A percentile compares a stretch with the other conserved stretches of the same genome.
Conservation (phyloP, 495 filamentous ascomycete species). For the Cercophora sp. region DNA sequence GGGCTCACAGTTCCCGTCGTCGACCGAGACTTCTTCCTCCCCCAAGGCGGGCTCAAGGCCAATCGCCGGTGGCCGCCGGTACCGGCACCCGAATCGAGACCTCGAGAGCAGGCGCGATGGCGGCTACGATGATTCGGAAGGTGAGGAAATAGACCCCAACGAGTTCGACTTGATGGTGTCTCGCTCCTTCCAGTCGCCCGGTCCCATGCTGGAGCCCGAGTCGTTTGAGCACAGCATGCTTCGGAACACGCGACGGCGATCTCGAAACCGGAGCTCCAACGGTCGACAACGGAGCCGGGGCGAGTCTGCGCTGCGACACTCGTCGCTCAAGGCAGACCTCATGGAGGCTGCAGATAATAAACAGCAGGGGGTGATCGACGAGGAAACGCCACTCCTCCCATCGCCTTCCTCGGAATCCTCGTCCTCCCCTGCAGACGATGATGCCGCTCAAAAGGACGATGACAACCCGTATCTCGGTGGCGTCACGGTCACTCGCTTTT, state of each 20-base stretch:
- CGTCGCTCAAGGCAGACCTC: too few species aligned
- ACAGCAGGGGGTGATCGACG: conserved; percentile 1
- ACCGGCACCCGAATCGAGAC: background rate
- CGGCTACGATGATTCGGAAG: background rate
- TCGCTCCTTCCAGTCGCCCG: conserved; percentile 32
- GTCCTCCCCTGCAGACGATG: conserved; percentile 3
- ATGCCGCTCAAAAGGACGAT: conserved; percentile 12
- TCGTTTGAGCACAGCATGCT: conserved; percentile 37
- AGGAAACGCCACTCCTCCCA: conserved; percentile 17
- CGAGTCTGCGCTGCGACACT: too few species aligned
- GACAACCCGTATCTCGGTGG: conserved; percentile 32
- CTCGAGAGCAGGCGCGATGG: background rate
- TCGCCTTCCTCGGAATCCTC: background rate
- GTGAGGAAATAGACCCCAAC: conserved; percentile 34
- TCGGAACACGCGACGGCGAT: conserved; percentile 18
- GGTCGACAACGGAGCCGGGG: background rate
- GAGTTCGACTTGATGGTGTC: conserved; percentile 40
- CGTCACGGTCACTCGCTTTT: conserved; percentile 33
- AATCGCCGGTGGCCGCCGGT: background rate
- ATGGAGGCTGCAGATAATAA: too few species aligned
- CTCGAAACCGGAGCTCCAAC: conserved; percentile 6
- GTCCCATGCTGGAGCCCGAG: conserved; percentile 37
- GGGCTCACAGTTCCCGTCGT: too few species aligned
- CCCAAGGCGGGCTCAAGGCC: too few species aligned
- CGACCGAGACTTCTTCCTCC: too few species aligned